Conservation (phyloP, 768 basidiomycete genomes). For the Collybia sordida region DNA sequence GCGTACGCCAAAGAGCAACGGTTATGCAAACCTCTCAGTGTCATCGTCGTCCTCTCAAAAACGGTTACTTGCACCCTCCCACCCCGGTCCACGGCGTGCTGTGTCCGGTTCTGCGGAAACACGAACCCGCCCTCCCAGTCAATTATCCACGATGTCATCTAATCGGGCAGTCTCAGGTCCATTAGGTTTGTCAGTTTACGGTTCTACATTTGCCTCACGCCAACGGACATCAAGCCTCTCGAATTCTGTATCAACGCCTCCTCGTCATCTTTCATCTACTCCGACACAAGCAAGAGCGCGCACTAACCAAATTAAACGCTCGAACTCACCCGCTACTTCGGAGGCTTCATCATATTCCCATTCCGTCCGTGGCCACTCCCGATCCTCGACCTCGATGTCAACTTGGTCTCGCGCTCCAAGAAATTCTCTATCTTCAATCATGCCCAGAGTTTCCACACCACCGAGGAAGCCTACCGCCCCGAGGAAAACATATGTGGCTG, state of each 20-base stretch:
- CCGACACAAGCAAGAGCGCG: conserved; percentile 42
- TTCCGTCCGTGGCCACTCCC: conserved; percentile 38
- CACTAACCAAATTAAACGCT: conserved; percentile 34
- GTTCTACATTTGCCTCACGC: conserved; percentile 79
- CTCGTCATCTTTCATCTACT: conserved; percentile 29
- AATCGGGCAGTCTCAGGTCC: conserved; percentile 74
- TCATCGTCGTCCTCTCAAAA: conserved; percentile 36
- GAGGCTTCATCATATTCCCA: conserved; percentile 54
- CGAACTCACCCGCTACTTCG: conserved; percentile 62
- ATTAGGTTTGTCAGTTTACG: conserved; percentile 45
- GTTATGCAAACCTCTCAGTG: conserved; percentile 41
- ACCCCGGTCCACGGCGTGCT: conserved; percentile 43
- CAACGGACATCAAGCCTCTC: conserved; percentile 74
- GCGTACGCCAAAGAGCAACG: conserved; percentile 26
- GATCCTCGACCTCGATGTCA: conserved; percentile 48
- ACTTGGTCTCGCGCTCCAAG: conserved; percentile 72
- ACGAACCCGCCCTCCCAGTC: conserved; percentile 55
- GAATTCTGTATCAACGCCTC: conserved; percentile 32
- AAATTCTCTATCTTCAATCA: conserved; percentile 49
- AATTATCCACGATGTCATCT: conserved; percentile 52
- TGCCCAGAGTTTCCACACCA: conserved; percentile 46
- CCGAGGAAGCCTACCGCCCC: conserved; percentile 36
- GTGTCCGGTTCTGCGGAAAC: conserved; percentile 47
- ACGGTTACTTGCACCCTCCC: conserved; percentile 47
- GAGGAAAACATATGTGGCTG: conserved; percentile 76